Evolutionary conservation across 108 stramenopile species (phyloP).

Genomic region (Fragilaria radians): DNA sequence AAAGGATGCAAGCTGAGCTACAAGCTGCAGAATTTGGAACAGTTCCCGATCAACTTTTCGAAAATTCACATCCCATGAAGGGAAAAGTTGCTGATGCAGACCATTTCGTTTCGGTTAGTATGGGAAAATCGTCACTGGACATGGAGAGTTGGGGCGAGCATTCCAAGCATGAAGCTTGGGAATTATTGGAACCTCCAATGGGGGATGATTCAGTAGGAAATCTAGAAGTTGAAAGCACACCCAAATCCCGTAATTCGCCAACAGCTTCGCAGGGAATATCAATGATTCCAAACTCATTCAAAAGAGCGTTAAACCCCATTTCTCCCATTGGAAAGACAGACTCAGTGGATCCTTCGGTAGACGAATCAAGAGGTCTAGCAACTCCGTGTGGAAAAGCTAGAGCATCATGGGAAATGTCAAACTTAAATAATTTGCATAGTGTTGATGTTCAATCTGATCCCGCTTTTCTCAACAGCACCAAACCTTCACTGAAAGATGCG

Average conservation of each 20-base stretch:
- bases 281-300: not conserved
- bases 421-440: not conserved
- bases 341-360: not conserved
- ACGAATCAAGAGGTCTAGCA: not conserved
- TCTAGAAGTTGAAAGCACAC: not conserved
- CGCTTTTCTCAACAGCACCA: not conserved
- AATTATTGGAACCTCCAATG: conserved; percentile 40
- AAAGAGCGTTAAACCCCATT: not conserved
- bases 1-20: conserved; percentile 75
- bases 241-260: not conserved
- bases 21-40: conserved; percentile 86
- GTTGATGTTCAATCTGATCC: not conserved
- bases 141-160: conserved; percentile 12
- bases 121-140: conserved; percentile 43
- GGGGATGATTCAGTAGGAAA: not conserved
- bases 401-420: conserved; percentile 6
- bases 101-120: conserved; percentile 38
- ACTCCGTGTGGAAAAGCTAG: conserved; percentile 12
- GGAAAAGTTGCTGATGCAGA: conserved; percentile 16
- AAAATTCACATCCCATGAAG: conserved; percentile 44
- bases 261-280: not conserved
- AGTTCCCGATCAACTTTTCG: conserved; percentile 69
- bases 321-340: not conserved
- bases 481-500: too few relatives aligned
- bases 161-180: conserved; percentile 29